These are phyloP conservation scores for Xylariaceae sp. DNA, from an alignment of 2,329 filamentous ascomycete genomes.

Conservation along the genomic window DNA sequence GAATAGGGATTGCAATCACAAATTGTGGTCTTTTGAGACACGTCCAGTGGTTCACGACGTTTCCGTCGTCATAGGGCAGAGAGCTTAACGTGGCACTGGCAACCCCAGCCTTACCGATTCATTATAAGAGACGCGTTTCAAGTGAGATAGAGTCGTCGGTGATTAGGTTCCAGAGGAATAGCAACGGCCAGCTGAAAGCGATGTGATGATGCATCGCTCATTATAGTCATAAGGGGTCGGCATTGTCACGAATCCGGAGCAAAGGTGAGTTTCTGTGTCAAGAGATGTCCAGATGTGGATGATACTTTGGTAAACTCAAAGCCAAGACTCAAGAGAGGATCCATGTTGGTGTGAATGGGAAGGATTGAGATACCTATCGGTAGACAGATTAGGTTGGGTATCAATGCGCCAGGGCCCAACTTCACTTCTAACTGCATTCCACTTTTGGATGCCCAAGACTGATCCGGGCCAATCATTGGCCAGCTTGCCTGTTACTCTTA, in stretches of 20 bases:
- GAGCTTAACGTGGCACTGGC: constrained; percentile 4
- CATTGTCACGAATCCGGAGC: background rate
- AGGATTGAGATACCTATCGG: constrained; percentile 18
- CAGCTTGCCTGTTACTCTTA: constrained; percentile 10
- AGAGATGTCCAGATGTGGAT: constrained; percentile 12
- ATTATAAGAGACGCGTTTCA: constrained; percentile 3
- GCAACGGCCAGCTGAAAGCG: background rate
- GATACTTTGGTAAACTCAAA: constrained; percentile 6
- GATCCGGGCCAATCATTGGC: constrained; percentile 16
- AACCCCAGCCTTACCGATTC: constrained; percentile 4
- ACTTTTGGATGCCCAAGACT: constrained; percentile 40
- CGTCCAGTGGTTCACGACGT: constrained; percentile 4
- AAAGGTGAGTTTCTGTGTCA: constrained; percentile 6
- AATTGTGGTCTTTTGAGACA: constrained; percentile 18
- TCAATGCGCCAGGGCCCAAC: constrained; percentile 52
- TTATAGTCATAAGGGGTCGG: background rate
- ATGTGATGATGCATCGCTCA: constrained; percentile 6
- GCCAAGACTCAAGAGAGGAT: constrained; percentile 4
- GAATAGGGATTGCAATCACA: constrained; percentile 23
- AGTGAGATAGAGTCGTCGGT: background rate
- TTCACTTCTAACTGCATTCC: constrained; percentile 31
- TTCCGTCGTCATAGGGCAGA: constrained; percentile 5
- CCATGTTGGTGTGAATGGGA: constrained; percentile 16
- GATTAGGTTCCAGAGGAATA: background rate
- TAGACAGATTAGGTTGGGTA: constrained; percentile 48